These are phyloP conservation scores for Geotrichum histeridarum DNA, from an alignment of 1,139 yeast species.

Conservation along the genomic window DNA sequence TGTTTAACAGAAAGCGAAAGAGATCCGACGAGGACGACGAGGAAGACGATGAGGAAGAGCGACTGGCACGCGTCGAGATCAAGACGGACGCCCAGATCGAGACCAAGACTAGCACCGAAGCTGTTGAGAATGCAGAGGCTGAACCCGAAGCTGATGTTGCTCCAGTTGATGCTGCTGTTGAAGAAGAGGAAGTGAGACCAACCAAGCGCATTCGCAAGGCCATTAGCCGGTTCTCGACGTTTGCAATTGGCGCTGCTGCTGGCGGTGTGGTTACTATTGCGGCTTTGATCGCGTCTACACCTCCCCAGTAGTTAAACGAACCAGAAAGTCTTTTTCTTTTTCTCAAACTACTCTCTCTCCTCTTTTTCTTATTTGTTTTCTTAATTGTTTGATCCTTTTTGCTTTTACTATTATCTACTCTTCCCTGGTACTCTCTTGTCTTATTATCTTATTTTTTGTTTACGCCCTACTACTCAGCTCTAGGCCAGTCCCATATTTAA, in stretches of 20 bases:
- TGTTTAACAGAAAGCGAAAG: slow-evolving; percentile 8
- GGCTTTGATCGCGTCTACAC: slow-evolving; percentile 25
- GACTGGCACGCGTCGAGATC: not conserved
- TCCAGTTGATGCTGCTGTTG: not conserved
- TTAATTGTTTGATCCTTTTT: not conserved
- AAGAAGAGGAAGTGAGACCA: not conserved
- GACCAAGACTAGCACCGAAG: not conserved
- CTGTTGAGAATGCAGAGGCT: not conserved
- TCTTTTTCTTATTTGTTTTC: not conserved
- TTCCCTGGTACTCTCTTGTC: not conserved
- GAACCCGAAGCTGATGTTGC: not conserved
- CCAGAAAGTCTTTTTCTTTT: not conserved
- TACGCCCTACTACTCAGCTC: too few relatives aligned
- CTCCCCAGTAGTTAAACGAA: slow-evolving; percentile 6
- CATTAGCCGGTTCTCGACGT: slow-evolving; percentile 9
- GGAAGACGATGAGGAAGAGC: not conserved
- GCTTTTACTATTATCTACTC: not conserved
- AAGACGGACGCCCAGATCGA: not conserved
- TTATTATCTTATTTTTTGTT: too few relatives aligned
- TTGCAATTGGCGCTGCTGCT: slow-evolving; percentile 25
- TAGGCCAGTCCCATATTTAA: too few relatives aligned
- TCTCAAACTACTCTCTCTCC: not conserved
- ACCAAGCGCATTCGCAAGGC: slow-evolving; percentile 7
- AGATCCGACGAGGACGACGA: slow-evolving; percentile 2
- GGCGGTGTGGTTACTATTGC: slow-evolving; percentile 28